A percentile compares a stretch with the other conserved stretches of the same genome.
Conservation (phyloP, 768 basidiomycete genomes). For the Amanita brunnescens region DNA sequence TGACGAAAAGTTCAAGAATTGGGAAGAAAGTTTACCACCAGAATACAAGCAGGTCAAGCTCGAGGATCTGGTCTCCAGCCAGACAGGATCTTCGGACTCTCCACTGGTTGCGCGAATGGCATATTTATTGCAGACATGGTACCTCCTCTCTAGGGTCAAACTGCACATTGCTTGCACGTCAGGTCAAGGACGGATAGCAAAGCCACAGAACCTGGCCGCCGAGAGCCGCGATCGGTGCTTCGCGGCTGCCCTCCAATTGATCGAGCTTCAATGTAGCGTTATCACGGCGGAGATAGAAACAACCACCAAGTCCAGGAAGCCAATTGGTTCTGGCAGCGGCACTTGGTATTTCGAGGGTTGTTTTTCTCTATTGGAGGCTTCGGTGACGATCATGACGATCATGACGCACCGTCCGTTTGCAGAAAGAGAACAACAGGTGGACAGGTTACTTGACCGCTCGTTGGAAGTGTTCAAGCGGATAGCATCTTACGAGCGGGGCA, state of each 20-base stretch:
- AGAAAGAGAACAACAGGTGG: constrained; percentile 28
- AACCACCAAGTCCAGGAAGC: constrained; percentile 13
- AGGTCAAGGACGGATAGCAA: constrained; percentile 19
- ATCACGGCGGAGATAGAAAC: constrained; percentile 14
- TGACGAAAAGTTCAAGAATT: constrained; percentile 34
- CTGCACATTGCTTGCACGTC: constrained; percentile 35
- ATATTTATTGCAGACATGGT: constrained; percentile 38
- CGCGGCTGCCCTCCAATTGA: constrained; percentile 31
- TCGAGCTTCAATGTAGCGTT: constrained; percentile 33
- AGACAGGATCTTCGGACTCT: constrained; percentile 21
- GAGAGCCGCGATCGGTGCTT: constrained; percentile 31
- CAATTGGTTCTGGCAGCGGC: constrained; percentile 22
- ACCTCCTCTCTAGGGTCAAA: constrained; percentile 35
- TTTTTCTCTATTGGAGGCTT: constrained; percentile 38
- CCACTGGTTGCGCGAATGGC: constrained; percentile 30
- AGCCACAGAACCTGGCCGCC: constrained; percentile 18
- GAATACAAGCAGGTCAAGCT: constrained; percentile 28
- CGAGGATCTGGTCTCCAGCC: constrained; percentile 18
- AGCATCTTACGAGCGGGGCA: constrained; percentile 24
- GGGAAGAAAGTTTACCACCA: constrained; percentile 32
- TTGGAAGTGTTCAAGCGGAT: constrained; percentile 27
- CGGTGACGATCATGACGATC: constrained; percentile 35
- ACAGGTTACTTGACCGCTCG: constrained; percentile 28
- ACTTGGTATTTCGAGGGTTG: constrained; percentile 35
- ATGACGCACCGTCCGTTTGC: constrained; percentile 31